Conservation (phyloP, 2,329 filamentous ascomycete genomes). For the Pestalotiopsis fici region DNA sequence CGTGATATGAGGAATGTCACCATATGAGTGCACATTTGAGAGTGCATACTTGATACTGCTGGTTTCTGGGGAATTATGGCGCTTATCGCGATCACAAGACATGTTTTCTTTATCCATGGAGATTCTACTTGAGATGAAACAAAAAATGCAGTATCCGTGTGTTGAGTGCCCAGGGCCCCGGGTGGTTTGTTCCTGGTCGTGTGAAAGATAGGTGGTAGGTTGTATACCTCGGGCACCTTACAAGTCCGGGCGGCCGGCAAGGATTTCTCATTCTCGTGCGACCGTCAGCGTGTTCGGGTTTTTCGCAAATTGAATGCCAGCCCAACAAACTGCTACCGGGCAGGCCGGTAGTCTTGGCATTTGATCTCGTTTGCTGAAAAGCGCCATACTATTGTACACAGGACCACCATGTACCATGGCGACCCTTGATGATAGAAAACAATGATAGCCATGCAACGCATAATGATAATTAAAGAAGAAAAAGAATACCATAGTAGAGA, state of each 20-base stretch:
- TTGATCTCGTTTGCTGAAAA: neutral
- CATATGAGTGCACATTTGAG: neutral
- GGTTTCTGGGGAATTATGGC: neutral
- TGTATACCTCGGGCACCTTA: neutral
- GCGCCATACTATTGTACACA: no score
- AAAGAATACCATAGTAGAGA: neutral
- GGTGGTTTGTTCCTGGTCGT: neutral
- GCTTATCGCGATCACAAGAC: neutral
- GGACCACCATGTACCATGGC: neutral
- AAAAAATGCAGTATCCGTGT: neutral
- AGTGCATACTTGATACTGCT: neutral
- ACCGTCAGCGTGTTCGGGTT: neutral
- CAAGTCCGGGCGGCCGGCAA: neutral
- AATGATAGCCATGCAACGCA: neutral
- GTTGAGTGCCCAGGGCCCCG: neutral
- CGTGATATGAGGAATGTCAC: neutral
- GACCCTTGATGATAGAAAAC: neutral
- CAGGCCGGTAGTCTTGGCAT: neutral
- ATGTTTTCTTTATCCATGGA: neutral
- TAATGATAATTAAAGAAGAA: neutral
- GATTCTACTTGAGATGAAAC: constrained; percentile 5
- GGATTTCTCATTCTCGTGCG: neutral
- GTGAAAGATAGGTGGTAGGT: neutral
- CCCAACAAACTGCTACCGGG: neutral
- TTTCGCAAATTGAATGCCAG: neutral